Conservation (phyloP, 345 rosid genomes). For the Fremontodendron californicum region DNA sequence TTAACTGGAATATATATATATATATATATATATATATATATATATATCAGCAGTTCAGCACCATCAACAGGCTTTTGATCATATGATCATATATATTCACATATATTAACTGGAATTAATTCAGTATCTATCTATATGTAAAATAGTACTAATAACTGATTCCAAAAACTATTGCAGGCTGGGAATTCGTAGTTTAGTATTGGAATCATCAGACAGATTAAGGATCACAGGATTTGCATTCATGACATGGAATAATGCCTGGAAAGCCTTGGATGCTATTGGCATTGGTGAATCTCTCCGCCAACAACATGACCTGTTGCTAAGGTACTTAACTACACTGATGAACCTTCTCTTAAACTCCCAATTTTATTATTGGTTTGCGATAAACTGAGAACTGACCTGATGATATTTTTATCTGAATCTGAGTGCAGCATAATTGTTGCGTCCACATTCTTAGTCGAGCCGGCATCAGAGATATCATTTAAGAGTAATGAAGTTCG, state of each 20-base stretch:
- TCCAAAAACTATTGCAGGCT: constrained; percentile 34
- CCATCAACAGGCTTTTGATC: no score
- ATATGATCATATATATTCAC: no score
- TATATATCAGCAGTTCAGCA: no score
- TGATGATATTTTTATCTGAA: not conserved
- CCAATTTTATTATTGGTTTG: not conserved
- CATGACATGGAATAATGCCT: constrained; percentile 50
- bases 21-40: no score
- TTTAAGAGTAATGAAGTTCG: constrained; percentile 36
- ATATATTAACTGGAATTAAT: no score
- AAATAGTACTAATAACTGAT: not conserved
- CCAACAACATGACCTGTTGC: constrained; percentile 22
- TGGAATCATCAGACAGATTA: constrained; percentile 57
- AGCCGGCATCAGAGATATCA: not conserved
- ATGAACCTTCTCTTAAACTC: not conserved
- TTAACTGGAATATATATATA: no score
- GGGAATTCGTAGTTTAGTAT: constrained; percentile 58
- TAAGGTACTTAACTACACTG: not conserved
- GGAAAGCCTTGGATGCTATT: constrained; percentile 66
- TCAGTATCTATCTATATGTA: not conserved
- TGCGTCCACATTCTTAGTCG: not conserved
- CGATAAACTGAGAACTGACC: not conserved
- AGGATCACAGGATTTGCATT: constrained; percentile 57
- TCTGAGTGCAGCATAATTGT: not conserved
- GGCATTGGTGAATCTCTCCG: constrained; percentile 50